Conservation (phyloP, 768 basidiomycete species). For the Boletus vermiculosoides region DNA sequence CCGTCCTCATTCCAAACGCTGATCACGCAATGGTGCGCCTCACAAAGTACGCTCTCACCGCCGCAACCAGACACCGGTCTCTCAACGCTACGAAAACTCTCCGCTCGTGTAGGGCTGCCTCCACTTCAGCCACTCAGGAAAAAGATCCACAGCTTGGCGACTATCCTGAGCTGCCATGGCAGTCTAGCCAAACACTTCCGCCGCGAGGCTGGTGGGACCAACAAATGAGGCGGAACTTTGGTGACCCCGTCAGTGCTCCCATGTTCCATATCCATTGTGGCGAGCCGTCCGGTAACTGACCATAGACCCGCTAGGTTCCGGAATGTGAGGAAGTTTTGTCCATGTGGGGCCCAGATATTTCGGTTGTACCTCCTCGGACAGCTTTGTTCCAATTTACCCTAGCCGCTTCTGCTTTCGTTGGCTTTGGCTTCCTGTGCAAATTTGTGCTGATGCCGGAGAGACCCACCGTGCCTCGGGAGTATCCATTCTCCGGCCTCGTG, state of each 20-base stretch:
- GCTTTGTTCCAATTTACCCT: slow-evolving; percentile 67
- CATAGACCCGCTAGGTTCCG: slow-evolving; percentile 53
- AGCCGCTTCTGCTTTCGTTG: slow-evolving; percentile 60
- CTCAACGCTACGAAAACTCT: background rate
- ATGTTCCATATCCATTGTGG: background rate
- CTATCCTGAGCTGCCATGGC: slow-evolving; percentile 69
- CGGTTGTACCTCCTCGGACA: slow-evolving; percentile 54
- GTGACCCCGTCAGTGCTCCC: slow-evolving; percentile 59
- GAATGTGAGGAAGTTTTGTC: slow-evolving; percentile 78
- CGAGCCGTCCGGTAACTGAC: slow-evolving; percentile 12
- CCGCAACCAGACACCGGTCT: slow-evolving; percentile 1
- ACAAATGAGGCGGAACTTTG: slow-evolving; percentile 77
- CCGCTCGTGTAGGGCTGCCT: slow-evolving; percentile 12
- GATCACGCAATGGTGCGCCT: slow-evolving; percentile 18
- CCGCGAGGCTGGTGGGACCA: slow-evolving; percentile 74
- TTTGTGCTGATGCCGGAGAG: slow-evolving; percentile 55
- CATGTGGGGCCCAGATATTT: slow-evolving; percentile 85
- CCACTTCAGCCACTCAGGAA: slow-evolving; percentile 29
- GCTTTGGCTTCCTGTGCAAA: slow-evolving; percentile 60
- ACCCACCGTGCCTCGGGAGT: slow-evolving; percentile 69
- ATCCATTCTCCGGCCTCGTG: slow-evolving; percentile 73
- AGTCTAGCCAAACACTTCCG: slow-evolving; percentile 62
- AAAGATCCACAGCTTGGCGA: slow-evolving; percentile 67
- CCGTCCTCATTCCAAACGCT: slow-evolving; percentile 13
- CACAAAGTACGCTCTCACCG: slow-evolving; percentile 11